Percentiles rank a stretch among this genome's conserved stretches.
phyloP scores from a whole-genome alignment of 169 alveolate genomes.

The Eimeria falciformis region DNA sequence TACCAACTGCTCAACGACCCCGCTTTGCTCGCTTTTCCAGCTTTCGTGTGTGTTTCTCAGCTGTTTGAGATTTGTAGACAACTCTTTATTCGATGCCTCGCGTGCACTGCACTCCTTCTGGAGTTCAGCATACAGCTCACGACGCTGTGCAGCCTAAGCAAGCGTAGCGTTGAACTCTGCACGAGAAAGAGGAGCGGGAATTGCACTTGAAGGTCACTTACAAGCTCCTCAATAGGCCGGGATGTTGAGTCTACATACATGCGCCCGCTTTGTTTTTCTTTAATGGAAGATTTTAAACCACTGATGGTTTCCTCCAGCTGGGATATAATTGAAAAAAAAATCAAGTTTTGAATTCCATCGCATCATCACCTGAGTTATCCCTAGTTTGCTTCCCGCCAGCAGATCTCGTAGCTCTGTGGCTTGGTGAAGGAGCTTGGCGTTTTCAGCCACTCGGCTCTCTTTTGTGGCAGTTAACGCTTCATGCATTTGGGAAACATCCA shows the following conservation, averaged over 20 bases:
- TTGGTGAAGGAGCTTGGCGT: background rate
- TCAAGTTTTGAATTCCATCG: background rate
- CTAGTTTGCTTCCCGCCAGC: background rate
- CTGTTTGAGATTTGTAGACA: too few species aligned
- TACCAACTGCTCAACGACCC: background rate
- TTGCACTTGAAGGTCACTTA: background rate
- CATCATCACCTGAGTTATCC: background rate
- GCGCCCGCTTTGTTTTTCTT: conserved; percentile 11
- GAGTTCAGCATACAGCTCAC: background rate
- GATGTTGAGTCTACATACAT: background rate
- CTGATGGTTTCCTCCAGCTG: background rate
- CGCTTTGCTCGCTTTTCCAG: background rate
- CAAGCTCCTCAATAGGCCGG: background rate
- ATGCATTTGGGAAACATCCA: background rate
- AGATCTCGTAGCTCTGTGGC: background rate
- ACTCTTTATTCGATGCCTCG: too few species aligned
- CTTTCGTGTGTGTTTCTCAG: background rate
- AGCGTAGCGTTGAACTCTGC: background rate
- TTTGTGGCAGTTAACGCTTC: background rate
- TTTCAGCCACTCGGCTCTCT: background rate
- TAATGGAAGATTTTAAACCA: background rate
- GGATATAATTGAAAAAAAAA: background rate
- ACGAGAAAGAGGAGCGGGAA: background rate
- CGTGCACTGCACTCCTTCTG: background rate
- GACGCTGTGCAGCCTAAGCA: background rate